A percentile compares a stretch with the other conserved stretches of the same genome.
Conservation (phyloP, 169 alveolate genomes). For the Sarcocystis neurona region DNA sequence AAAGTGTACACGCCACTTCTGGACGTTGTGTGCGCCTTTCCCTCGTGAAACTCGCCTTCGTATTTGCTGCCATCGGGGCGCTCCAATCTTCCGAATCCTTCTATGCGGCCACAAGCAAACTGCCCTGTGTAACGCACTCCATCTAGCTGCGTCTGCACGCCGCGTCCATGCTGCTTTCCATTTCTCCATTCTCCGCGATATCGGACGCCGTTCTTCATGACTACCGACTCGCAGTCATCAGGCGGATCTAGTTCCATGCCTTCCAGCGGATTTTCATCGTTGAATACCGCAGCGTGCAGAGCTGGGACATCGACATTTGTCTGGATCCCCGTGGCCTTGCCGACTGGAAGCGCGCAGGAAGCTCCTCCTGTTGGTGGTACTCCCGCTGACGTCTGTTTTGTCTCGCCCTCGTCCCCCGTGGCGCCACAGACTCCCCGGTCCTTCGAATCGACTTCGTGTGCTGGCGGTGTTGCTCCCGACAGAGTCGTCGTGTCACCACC, state of each 20-base stretch:
- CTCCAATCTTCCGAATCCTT: slow-evolving; percentile 81
- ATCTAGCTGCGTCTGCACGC: slow-evolving; percentile 75
- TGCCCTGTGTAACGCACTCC: slow-evolving; percentile 85
- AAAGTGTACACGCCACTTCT: slow-evolving; percentile 64
- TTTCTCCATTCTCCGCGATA: slow-evolving; percentile 83
- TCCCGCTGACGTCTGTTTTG: background rate
- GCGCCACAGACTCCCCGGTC: background rate
- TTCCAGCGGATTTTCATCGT: slow-evolving; percentile 56
- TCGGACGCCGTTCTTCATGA: slow-evolving; percentile 78
- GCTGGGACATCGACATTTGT: no score
- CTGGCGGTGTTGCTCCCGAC: no score
- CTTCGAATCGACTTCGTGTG: no score
- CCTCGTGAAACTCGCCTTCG: slow-evolving; percentile 77
- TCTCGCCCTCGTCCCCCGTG: background rate
- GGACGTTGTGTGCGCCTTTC: slow-evolving; percentile 63
- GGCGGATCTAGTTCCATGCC: slow-evolving; percentile 60
- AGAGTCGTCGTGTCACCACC: no score
- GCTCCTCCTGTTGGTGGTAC: background rate
- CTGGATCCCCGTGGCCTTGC: background rate
- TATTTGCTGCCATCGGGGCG: slow-evolving; percentile 83
- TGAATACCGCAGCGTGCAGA: no score
- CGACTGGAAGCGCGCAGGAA: background rate
- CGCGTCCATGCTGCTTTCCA: slow-evolving; percentile 79
- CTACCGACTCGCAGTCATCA: slow-evolving; percentile 77
- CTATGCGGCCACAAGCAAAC: slow-evolving; percentile 79